phyloP scores from a whole-genome alignment of 2,329 filamentous ascomycete species.

The Tothia fuscella region DNA sequence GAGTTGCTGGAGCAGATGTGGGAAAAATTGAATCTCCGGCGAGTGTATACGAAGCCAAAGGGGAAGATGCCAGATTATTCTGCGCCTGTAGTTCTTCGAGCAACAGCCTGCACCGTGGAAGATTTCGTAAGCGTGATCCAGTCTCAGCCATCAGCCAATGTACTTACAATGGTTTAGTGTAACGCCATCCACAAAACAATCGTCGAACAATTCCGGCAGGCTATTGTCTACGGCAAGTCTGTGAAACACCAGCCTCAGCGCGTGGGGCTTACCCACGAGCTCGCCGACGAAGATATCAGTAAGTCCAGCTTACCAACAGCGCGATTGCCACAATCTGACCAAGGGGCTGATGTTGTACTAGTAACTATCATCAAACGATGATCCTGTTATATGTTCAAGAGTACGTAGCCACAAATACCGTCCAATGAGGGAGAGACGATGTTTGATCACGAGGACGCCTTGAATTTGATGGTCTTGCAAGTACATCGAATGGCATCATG shows the following conservation, averaged over 20 bases:
- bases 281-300: slow-evolving; percentile 96
- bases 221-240: slow-evolving; percentile 93
- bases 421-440: background rate
- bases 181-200: slow-evolving; percentile 96
- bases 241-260: slow-evolving; percentile 98
- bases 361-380: slow-evolving; percentile 33
- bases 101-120: slow-evolving; percentile 76
- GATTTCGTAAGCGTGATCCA: slow-evolving; percentile 64
- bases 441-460: slow-evolving; percentile 2
- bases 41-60: slow-evolving; percentile 98
- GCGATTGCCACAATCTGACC: background rate
- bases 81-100: slow-evolving; percentile 76
- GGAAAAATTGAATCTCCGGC: slow-evolving; percentile 84
- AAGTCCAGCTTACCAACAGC: slow-evolving; percentile 25
- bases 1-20: slow-evolving; percentile 97
- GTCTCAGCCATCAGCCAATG: slow-evolving; percentile 1
- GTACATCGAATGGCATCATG: background rate
- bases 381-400: background rate
- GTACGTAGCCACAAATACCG: slow-evolving; percentile 1
- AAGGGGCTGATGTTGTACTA: slow-evolving; percentile 15
- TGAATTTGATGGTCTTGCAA: background rate
- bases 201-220: slow-evolving; percentile 86
- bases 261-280: slow-evolving; percentile 80
- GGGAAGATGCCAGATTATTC: slow-evolving; percentile 88
- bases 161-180: slow-evolving; percentile 50